phyloP scores from a whole-genome alignment of 371 early-diverging fungal genomes.

The Mucor mucedo region DNA sequence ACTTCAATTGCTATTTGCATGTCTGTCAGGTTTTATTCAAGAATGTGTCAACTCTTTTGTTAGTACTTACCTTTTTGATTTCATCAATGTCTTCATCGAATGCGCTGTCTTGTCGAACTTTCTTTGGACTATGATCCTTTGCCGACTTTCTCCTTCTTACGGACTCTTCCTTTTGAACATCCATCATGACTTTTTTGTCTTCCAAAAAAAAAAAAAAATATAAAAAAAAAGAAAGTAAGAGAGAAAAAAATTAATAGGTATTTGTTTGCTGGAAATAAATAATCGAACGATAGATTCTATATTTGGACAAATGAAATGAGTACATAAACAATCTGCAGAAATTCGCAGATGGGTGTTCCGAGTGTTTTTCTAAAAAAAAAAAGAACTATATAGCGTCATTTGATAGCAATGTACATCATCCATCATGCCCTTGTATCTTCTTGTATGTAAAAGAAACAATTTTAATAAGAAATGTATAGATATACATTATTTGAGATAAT shows the following conservation, averaged over 20 bases:
- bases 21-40: not conserved
- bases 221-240: not conserved
- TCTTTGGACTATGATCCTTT: not conserved
- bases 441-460: no score
- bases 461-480: no score
- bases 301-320: slow-evolving; percentile 11
- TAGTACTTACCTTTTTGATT: slow-evolving; percentile 13
- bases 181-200: not conserved
- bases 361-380: no score
- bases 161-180: not conserved
- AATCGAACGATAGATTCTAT: not conserved
- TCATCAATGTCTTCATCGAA: slow-evolving; percentile 18
- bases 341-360: no score
- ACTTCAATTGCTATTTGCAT: not conserved
- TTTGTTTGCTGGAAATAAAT: not conserved
- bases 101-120: not conserved
- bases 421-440: no score
- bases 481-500: no score
- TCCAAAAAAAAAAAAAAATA: not conserved
- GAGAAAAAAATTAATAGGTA: no score
- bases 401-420: no score
- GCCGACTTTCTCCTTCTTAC: slow-evolving; percentile 4
- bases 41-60: not conserved
- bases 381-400: no score
- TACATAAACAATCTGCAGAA: slow-evolving; percentile 3